Evolutionary conservation across 2,329 filamentous ascomycete genomes (phyloP).

Genomic region (Xylariaceae sp.): DNA sequence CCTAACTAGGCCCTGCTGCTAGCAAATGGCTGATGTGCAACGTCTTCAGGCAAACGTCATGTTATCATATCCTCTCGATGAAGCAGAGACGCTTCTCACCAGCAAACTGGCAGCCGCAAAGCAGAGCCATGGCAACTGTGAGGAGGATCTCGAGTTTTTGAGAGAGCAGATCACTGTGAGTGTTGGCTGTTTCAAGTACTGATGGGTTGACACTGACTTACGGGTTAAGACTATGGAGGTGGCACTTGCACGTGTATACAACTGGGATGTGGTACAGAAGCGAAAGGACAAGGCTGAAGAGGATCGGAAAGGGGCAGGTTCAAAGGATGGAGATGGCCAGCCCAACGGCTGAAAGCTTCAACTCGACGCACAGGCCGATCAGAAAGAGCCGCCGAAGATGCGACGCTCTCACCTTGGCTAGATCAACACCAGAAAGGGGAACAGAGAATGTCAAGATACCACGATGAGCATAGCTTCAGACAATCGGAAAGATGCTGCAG

Average conservation of each 20-base stretch:
- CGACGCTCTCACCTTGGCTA: too few species aligned
- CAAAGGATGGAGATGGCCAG: conserved; percentile 40
- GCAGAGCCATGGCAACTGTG: conserved; percentile 78
- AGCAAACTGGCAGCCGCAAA: conserved; percentile 79
- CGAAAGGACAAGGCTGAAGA: conserved; percentile 80
- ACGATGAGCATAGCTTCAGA: too few species aligned
- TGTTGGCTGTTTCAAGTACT: conserved; percentile 12
- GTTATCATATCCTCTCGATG: conserved; percentile 87
- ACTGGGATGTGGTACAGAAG: conserved; percentile 97
- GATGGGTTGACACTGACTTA: conserved; percentile 5
- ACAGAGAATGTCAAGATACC: too few species aligned
- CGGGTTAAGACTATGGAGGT: conserved; percentile 86
- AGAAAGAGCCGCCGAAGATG: too few species aligned
- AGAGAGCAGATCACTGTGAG: conserved; percentile 92
- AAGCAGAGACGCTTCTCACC: conserved; percentile 76
- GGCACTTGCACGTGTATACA: conserved; percentile 94
- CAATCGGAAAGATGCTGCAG: too few species aligned
- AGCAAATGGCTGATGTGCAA: neutral
- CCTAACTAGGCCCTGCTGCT: neutral
- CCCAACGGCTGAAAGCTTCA: conserved; percentile 28
- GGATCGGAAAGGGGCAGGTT: conserved; percentile 41
- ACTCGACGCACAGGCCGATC: neutral
- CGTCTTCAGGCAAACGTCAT: conserved; percentile 81
- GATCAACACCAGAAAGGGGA: too few species aligned
- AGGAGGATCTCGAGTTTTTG: conserved; percentile 94